Percentiles rank a stretch among this genome's conserved stretches.
phyloP scores from a whole-genome alignment of 169 alveolate genomes.

The Miamiensis avidus region DNA sequence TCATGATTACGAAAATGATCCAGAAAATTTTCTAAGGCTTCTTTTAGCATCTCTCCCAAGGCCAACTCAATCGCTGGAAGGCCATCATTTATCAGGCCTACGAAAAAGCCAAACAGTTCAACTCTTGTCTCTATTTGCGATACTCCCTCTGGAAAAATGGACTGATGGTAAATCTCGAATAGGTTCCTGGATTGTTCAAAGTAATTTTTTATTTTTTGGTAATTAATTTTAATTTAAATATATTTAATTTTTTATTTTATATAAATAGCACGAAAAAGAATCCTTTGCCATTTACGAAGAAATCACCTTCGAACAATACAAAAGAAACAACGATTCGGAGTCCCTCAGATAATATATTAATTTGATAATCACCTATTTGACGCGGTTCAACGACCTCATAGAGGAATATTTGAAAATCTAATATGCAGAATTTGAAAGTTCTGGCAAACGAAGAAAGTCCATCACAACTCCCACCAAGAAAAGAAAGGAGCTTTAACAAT shows the following conservation, averaged over 20 bases:
- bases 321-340: too few species aligned
- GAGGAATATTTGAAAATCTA: neutral
- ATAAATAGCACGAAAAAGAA: neutral
- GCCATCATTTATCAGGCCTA: neutral
- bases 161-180: neutral
- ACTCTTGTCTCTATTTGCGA: constrained; percentile 1
- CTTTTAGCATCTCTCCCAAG: neutral
- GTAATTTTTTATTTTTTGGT: too few species aligned
- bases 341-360: too few species aligned
- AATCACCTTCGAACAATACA: too few species aligned
- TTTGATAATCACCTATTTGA: neutral
- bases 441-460: neutral
- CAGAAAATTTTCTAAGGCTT: neutral
- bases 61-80: neutral
- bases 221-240: too few species aligned
- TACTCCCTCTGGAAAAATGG: constrained; percentile 20
- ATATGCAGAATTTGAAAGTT: neutral
- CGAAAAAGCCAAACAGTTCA: neutral
- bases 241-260: too few species aligned
- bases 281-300: too few species aligned
- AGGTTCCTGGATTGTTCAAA: neutral
- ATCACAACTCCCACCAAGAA: neutral
- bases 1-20: neutral
- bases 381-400: neutral
- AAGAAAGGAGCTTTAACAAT: neutral